phyloP scores from a whole-genome alignment of 371 early-diverging fungal species.

The Mucor velutinosus region DNA sequence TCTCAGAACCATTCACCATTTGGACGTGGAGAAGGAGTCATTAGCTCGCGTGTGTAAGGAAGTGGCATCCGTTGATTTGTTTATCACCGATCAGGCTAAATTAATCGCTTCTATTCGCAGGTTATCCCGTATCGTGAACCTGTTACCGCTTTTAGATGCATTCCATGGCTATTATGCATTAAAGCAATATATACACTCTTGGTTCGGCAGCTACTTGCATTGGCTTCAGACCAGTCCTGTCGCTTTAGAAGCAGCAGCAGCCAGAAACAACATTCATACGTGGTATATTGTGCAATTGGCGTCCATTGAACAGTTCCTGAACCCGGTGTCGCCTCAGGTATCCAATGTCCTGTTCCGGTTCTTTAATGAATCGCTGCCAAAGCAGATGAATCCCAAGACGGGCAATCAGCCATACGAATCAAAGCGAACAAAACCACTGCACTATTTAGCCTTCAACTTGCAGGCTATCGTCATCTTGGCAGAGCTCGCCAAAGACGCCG shows the following conservation, averaged over 20 bases:
- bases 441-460: slow-evolving; percentile 48
- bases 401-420: slow-evolving; percentile 47
- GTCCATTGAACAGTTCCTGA: slow-evolving; percentile 27
- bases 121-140: slow-evolving; percentile 34
- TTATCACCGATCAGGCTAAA: neutral
- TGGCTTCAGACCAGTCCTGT: slow-evolving; percentile 37
- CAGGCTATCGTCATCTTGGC: slow-evolving; percentile 37
- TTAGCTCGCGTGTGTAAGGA: slow-evolving; percentile 40
- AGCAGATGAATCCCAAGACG: slow-evolving; percentile 29
- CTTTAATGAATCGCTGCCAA: slow-evolving; percentile 20
- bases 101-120: slow-evolving; percentile 14
- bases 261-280: slow-evolving; percentile 40
- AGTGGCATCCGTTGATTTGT: neutral
- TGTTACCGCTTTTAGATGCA: slow-evolving; percentile 29
- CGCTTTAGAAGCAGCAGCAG: slow-evolving; percentile 20
- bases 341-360: slow-evolving; percentile 1
- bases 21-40: slow-evolving; percentile 43
- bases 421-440: slow-evolving; percentile 35
- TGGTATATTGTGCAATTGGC: slow-evolving; percentile 41
- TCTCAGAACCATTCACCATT: slow-evolving; percentile 25
- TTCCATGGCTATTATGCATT: slow-evolving; percentile 19
- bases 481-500: slow-evolving; percentile 22
- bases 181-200: slow-evolving; percentile 13
- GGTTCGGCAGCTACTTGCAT: slow-evolving; percentile 32
- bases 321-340: slow-evolving; percentile 13